Evolutionary conservation across 2,329 filamentous ascomycete species (phyloP), one percentile per base, ranked within the genome.

Genomic region (Daldinia sp.): DNA sequence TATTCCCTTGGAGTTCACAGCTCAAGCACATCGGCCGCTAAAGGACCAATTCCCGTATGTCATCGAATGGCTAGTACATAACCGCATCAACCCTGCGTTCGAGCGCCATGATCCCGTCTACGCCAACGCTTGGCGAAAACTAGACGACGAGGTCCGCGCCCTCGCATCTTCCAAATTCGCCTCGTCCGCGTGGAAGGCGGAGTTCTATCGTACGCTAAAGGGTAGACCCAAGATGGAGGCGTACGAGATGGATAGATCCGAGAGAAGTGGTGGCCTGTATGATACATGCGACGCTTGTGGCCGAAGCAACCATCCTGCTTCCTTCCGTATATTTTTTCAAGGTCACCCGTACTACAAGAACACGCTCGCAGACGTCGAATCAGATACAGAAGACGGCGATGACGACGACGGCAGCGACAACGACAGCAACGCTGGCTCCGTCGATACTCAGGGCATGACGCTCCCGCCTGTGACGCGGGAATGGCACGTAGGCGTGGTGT

Each of bases 41-140:
- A 90, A 89, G 70, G 89, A 93, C 42, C 88, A 94, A 56, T 95
- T 95, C 81, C 87, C 87, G 54, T 89, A 90, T 73, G 90, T 88
- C 0, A 84, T 95, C 1, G 91, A 93, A 76, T 95, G 92, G 92
- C 90, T 94, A 80, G 89, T 95, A 2, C 91, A 93, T 74, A 92
- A 92, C 76, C 90, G 91, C 73, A 84, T 96, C 57, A 91, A 94
- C 72, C 92, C 92, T 0, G 88, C 84, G 0, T 94, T 94, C 74
- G 81, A 86, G 10, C 76, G 76, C 18, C 81, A 86, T 4, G 88
- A 92, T 67, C 83, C 87, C 6, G 81, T 93, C 12, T 96, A 93
- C 78, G 74, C 80, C 12, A 83, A 92, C 28, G 89, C 92, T 0
- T 94, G 93, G 82, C 81, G 82, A 55, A 93, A 93, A 74, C 82